Evolutionary conservation across 257 asterid species (phyloP), one percentile per base, ranked within the genome.

Genomic region (Cynanchum wilfordii): DNA sequence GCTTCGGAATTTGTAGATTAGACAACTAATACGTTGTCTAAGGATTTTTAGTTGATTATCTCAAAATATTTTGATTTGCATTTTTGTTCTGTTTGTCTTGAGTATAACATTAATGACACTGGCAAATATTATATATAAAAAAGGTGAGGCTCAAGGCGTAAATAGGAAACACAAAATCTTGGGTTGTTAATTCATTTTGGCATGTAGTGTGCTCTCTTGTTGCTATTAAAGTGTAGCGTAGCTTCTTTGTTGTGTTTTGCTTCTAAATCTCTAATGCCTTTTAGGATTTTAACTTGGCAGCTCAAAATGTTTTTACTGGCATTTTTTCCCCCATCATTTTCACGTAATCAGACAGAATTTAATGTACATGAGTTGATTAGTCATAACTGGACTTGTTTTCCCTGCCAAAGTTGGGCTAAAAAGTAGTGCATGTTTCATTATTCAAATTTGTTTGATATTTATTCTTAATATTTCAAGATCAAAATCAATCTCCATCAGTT

Each of bases 401-500:
- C 52, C 13, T 65, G 55, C 17, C n/a, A 3, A 54, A 25, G 25
- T 33, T 15, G 40, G 12, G 12, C 44, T 36, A 17, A 20, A 10
- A 22, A 8, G n/a, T 38, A 54, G 5, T 15, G 49, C 55, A 4
- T 22, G 52, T 68, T 45, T 68, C 16, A 19, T 52, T 63, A 60
- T 27, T 42, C 42, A 49, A 60, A 19, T 36, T 58, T 71, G 45
- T 66, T 50, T 68, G 49, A 75, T 68, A 71, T 76, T 47, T 71
- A 47, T 44, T 42, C 72, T 59, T 79, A 54, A 33, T n/a, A 16
- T 11, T 17, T 72, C 45, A 29, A 77, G 81, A 77, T 82, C 89
- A 78, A 79, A 79, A 80, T 83, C 84, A 64, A 64, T 77, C 91
- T 68, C 83, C 84, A 79, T 68, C 73, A 10, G 82, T 44, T 80